Evolutionary conservation across 169 alveolate genomes (phyloP).

Genomic region (Plasmodium berghei): DNA sequence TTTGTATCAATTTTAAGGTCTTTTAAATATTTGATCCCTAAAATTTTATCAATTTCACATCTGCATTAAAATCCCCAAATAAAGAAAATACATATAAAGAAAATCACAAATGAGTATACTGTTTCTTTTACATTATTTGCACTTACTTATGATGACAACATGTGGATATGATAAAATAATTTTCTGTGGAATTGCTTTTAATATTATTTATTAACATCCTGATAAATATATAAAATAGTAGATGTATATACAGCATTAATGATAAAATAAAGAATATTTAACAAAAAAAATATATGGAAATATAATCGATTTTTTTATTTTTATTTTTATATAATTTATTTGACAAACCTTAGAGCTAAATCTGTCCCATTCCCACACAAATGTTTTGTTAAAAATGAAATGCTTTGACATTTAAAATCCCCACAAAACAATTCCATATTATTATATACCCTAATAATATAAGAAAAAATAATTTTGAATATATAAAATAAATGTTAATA

Average conservation of each 20-base stretch:
- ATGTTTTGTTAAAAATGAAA: constrained; percentile 47
- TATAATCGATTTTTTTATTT: background rate
- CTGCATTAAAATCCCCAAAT: constrained; percentile 4
- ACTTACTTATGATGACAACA: constrained; percentile 49
- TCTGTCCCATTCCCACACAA: constrained; percentile 68
- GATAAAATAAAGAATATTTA: too few species aligned
- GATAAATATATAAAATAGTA: background rate
- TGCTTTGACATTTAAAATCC: constrained; percentile 17
- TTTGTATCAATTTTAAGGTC: constrained; percentile 12
- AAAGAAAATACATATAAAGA: background rate
- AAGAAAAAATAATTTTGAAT: background rate
- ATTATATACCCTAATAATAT: constrained; percentile 19
- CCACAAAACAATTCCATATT: constrained; percentile 12
- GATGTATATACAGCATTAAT: background rate
- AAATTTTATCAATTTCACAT: constrained; percentile 32
- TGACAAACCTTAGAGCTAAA: constrained; percentile 24
- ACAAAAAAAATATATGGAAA: too few species aligned
- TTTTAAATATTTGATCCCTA: constrained; percentile 24
- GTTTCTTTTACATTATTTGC: background rate
- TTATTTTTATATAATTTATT: background rate
- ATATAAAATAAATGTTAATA: too few species aligned
- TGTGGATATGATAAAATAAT: constrained; percentile 43
- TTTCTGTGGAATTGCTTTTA: constrained; percentile 5
- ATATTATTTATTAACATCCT: constrained; percentile 34
- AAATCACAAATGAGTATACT: background rate